Evolutionary conservation across 345 rosid species (phyloP), one percentile per base, ranked within the genome.

Genomic region (Hibiscus syriacus): DNA sequence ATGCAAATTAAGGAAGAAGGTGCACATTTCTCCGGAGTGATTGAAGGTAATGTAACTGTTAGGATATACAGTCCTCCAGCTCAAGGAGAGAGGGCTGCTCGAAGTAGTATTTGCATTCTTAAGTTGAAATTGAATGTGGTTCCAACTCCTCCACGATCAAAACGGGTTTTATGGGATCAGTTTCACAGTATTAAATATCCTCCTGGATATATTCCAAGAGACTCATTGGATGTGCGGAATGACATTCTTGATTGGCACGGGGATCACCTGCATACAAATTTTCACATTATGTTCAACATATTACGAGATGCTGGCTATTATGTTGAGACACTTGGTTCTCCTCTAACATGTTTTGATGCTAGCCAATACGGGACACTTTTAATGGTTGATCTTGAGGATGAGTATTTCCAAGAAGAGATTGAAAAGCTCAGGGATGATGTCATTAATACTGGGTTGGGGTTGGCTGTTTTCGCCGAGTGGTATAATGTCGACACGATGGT

Each of bases 171-270:
- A 67, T 93, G 98, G 98, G 98, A 93, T 81, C 98, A 93, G 68
- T 93, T 89, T 76, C 98, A 93, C 70, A 93, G 86, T 80, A 90
- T 90, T 58, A 93, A 90, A 68, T 93, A 93, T 73, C 98, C 98
- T 80, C 98, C 98, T 26, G 98, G 97, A 57, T 93, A 93, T 80
- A 93, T 93, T 71, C 98, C 98, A 16, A 83, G 98, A 76, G 98
- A 93, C 80, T 93, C 98, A 46, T 82, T 93, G 83, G 98, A 93
- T 76, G 97, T 93, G 69, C 97, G 92, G 49, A 93, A 90, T 70
- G 98, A 93, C 78, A 93, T 93, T 78, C 96, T 93, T 60, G 98
- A 93, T 56, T 93, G 98, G 98, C 98, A 93, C 72, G 98, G 98
- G 26, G 98, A 93, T 87, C 98, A 93, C 73, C 92, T 93, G 55